A percentile compares a stretch with the other conserved stretches of the same genome.
Conservation (phyloP, 2,329 filamentous ascomycete genomes). For the Colletotrichum filicis region DNA sequence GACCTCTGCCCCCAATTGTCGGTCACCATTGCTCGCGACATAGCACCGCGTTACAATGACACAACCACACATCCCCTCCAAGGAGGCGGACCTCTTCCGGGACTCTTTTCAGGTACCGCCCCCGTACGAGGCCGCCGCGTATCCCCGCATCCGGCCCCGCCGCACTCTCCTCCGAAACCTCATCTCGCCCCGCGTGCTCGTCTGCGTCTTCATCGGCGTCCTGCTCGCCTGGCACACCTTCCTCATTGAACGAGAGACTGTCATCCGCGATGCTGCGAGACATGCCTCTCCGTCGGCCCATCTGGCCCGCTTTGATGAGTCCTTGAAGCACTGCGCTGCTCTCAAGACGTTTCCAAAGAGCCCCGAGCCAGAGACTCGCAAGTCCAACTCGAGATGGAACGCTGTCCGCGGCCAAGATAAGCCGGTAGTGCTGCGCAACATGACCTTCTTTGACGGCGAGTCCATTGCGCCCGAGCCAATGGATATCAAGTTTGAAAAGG, state of each 20-base stretch:
- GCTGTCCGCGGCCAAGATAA: constrained; percentile 48
- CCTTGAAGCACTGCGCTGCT: constrained; percentile 28
- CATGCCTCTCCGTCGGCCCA: constrained; percentile 24
- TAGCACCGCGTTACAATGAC: constrained; percentile 15
- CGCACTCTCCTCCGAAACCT: constrained; percentile 19
- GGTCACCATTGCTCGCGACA: background rate
- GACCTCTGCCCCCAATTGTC: background rate
- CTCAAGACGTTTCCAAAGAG: constrained; percentile 26
- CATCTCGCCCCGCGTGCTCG: constrained; percentile 13
- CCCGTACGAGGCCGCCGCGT: constrained; percentile 31
- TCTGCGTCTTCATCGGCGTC: constrained; percentile 14
- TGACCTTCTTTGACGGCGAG: constrained; percentile 56
- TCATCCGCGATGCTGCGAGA: constrained; percentile 9
- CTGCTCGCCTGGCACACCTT: constrained; percentile 26
- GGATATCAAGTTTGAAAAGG: constrained; percentile 51
- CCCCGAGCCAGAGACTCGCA: constrained; percentile 22
- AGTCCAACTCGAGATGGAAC: constrained; percentile 53
- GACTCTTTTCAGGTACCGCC: constrained; percentile 25
- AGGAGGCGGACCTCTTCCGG: constrained; percentile 10
- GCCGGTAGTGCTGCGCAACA: constrained; percentile 51
- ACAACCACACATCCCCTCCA: background rate
- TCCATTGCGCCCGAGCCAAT: constrained; percentile 43
- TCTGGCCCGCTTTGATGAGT: constrained; percentile 23
- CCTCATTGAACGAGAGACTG: constrained; percentile 26
- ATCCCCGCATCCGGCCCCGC: constrained; percentile 25